Evolutionary conservation across 345 rosid species (phyloP), one percentile per base, ranked within the genome.

Genomic region (Carallia pectinifolia): DNA sequence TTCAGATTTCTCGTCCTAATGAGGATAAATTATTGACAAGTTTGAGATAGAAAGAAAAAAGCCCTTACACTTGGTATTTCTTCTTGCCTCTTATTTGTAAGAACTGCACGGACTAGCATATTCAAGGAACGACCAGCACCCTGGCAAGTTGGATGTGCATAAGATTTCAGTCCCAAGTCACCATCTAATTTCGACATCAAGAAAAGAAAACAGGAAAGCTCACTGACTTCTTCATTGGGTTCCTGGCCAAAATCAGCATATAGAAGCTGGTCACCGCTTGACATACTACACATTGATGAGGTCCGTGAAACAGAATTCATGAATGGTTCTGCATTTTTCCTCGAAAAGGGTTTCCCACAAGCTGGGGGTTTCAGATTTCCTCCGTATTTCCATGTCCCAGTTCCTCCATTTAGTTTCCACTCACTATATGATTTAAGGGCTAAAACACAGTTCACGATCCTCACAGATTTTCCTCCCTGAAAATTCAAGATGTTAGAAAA

Each of bases 341-440:
- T 66, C 52, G 54, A 38, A 63, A 77, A 77, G 15, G 75, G 64
- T 69, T 61, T 77, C 18, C 77, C 70, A 13, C 31, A 33, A 7
- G 61, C 8, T 31, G 60, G 60, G 17, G 70, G 70, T 62, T 77
- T 77, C 13, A 64, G 36, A 47, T 10, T 76, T 62, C 69, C 76
- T 27, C 73, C 40, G 10, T 77, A 72, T 69, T 77, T 77, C 74
- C 71, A 73, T 73, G 74, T 69, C 52, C 81, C 81, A 44, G 16
- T 36, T 39, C 74, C 74, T 10, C 81, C 81, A 68, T 30, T 73
- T 61, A 56, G 70, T 65, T 73, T 77, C 81, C 81, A 77, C 13
- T 77, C 81, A n/a, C 59, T 60, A 39, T 77, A 77, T 62, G 81
- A 77, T 65, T 69, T 77, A 10, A 77, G 77, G 31, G 77, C 81